phyloP scores from a whole-genome alignment of 345 rosid species.

The Raphanus sativus region DNA sequence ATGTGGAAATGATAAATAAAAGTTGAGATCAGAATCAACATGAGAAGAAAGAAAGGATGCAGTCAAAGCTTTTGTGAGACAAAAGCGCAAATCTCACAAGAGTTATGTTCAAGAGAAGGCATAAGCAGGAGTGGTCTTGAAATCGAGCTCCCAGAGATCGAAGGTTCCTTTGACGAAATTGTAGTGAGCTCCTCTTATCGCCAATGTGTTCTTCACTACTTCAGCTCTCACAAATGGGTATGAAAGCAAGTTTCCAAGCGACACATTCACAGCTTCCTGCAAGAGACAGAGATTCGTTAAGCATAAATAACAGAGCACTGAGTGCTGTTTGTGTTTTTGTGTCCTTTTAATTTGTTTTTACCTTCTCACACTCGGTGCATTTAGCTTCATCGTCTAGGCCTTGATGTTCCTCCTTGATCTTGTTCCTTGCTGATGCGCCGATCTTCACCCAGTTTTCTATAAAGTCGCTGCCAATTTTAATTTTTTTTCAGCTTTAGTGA shows the following conservation, averaged over 20 bases:
- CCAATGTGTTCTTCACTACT: conserved; percentile 49
- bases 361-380: conserved; percentile 79
- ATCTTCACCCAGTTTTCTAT: conserved; percentile 92
- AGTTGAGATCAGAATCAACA: conserved; percentile 31
- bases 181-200: conserved; percentile 71
- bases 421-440: conserved; percentile 63
- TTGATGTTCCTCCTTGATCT: conserved; percentile 52
- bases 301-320: background rate
- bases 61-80: conserved; percentile 11
- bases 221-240: conserved; percentile 77
- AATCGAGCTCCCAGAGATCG: conserved; percentile 78
- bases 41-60: conserved; percentile 12
- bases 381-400: conserved; percentile 44
- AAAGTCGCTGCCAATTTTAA: conserved; percentile 63
- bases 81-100: conserved; percentile 18
- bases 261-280: conserved; percentile 85
- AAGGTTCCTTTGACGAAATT: conserved; percentile 69
- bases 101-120: conserved; percentile 27
- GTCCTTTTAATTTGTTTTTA: conserved; percentile 5
- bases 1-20: background rate
- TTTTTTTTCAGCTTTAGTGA: background rate
- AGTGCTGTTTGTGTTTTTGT: background rate
- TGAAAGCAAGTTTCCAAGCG: conserved; percentile 71
- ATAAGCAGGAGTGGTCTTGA: conserved; percentile 46
- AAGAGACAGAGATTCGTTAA: background rate